Conservation (phyloP, 2,329 filamentous ascomycete species). For the Pezicula neosporulosa region DNA sequence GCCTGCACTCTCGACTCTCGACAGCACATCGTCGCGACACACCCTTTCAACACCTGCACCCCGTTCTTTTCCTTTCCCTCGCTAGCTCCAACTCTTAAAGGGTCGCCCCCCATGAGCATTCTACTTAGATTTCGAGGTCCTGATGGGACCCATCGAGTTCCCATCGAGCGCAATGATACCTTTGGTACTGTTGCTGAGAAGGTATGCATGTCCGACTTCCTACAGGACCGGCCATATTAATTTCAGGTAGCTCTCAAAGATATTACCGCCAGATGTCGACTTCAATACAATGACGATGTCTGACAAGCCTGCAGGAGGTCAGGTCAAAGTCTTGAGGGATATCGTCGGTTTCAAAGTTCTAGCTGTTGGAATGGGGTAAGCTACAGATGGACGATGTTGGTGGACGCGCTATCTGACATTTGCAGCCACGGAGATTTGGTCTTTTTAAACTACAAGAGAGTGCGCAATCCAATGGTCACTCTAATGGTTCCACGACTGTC, state of each 20-base stretch:
- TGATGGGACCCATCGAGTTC: slow-evolving; percentile 88
- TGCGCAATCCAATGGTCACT: slow-evolving; percentile 37
- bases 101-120: slow-evolving; percentile 12
- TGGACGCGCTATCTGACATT: slow-evolving; percentile 1
- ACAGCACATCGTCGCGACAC: neutral
- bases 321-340: slow-evolving; percentile 55
- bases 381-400: neutral
- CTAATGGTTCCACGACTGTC: slow-evolving; percentile 32
- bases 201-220: slow-evolving; percentile 31
- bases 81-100: too few species aligned
- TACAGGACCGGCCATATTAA: slow-evolving; percentile 9
- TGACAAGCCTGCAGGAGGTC: slow-evolving; percentile 54
- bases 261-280: slow-evolving; percentile 61
- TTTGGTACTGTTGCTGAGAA: slow-evolving; percentile 61
- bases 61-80: too few species aligned
- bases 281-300: slow-evolving; percentile 57
- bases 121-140: slow-evolving; percentile 66
- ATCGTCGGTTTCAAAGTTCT: slow-evolving; percentile 53
- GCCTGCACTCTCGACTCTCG: neutral
- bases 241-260: slow-evolving; percentile 46
- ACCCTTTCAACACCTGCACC: neutral
- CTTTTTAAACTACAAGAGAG: slow-evolving; percentile 76
- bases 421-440: slow-evolving; percentile 84
- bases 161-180: slow-evolving; percentile 67
- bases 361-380: slow-evolving; percentile 58